Base-by-base conservation (phyloP, 768 basidiomycete genomes). In the Zangia roseola region DNA sequence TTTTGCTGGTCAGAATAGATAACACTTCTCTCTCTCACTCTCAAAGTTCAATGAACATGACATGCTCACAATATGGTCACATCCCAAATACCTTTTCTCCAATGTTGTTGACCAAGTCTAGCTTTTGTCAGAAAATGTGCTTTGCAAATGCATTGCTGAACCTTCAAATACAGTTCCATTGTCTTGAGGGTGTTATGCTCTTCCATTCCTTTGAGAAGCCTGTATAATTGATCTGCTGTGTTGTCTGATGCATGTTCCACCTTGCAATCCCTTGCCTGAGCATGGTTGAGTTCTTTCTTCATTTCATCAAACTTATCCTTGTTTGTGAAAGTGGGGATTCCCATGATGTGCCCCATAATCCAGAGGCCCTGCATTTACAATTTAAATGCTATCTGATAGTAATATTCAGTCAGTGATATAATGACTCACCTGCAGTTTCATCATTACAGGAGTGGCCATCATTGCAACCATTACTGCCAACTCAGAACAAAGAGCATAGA, bases 341-440 rank as follows among this genome's bases (percentile, higher is more conserved):
- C 46, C 40, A 52, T 21, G 5, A 44, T 6, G 2, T 20, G 8
- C 1, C 51, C 47, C 9, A 53, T 49, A 2, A 53, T 28, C 51
- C 51, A 53, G 10, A 53, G 14, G 25, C 49, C 41, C 46, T 52
- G 13, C 40, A 6, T 23, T n/a, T n/a, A n/a, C n/a, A n/a, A n/a
- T n/a, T n/a, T n/a, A n/a, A n/a, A n/a, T n/a, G n/a, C n/a, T n/a
- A n/a, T n/a, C n/a, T n/a, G n/a, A n/a, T n/a, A n/a, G n/a, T n/a
- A n/a, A n/a, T n/a, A n/a, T n/a, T n/a, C n/a, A n/a, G n/a, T n/a
- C n/a, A n/a, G n/a, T n/a, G n/a, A n/a, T n/a, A n/a, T n/a, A n/a
- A 26, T 26, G 6, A 26, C 25, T 26, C 25, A 51, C 49, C 21
- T 51, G 45, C 5, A 52, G 10, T 40, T 52, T 54, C 5, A 44